Conservation (phyloP, 2,329 filamentous ascomycete genomes). For the Fusarium scirpi region DNA sequence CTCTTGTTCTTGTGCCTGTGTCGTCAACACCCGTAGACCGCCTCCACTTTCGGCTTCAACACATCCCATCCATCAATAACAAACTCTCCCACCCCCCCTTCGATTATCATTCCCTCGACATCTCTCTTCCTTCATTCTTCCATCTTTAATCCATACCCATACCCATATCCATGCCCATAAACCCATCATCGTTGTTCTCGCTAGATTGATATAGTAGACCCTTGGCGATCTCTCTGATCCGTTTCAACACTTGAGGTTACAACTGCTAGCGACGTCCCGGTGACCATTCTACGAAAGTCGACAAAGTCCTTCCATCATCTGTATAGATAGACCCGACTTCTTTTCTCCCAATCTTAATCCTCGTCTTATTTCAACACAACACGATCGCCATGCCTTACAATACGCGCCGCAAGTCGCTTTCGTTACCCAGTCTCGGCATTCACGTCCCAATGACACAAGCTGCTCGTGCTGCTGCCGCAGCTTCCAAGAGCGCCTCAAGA, state of each 20-base stretch:
- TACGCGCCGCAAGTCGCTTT: slow-evolving; percentile 95
- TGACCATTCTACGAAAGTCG: slow-evolving; percentile 34
- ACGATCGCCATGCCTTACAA: slow-evolving; percentile 83
- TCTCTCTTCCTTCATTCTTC: slow-evolving; percentile 24
- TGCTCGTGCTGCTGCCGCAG: slow-evolving; percentile 65
- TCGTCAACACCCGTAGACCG: slow-evolving; percentile 48
- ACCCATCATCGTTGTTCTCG: slow-evolving; percentile 22
- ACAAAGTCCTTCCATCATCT: slow-evolving; percentile 19
- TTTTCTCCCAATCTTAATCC: slow-evolving; percentile 9
- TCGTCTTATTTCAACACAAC: slow-evolving; percentile 22
- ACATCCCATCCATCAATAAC: slow-evolving; percentile 41
- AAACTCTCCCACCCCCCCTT: slow-evolving; percentile 39
- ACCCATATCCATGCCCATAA: slow-evolving; percentile 23
- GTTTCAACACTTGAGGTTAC: slow-evolving; percentile 33
- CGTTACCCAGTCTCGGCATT: slow-evolving; percentile 91
- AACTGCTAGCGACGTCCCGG: slow-evolving; percentile 36
- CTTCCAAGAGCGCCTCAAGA: slow-evolving; percentile 57
- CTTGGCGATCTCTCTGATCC: slow-evolving; percentile 35
- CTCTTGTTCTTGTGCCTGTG: slow-evolving; percentile 26
- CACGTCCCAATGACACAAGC: slow-evolving; percentile 79
- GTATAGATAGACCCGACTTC: slow-evolving; percentile 30
- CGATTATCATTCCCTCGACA: slow-evolving; percentile 29
- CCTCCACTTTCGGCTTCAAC: slow-evolving; percentile 41
- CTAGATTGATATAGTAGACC: slow-evolving; percentile 33
- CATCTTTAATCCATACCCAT: slow-evolving; percentile 1